These are phyloP conservation scores for Xylariaceae sp. DNA, from an alignment of 2,329 filamentous ascomycete species.

Conservation along the genomic window DNA sequence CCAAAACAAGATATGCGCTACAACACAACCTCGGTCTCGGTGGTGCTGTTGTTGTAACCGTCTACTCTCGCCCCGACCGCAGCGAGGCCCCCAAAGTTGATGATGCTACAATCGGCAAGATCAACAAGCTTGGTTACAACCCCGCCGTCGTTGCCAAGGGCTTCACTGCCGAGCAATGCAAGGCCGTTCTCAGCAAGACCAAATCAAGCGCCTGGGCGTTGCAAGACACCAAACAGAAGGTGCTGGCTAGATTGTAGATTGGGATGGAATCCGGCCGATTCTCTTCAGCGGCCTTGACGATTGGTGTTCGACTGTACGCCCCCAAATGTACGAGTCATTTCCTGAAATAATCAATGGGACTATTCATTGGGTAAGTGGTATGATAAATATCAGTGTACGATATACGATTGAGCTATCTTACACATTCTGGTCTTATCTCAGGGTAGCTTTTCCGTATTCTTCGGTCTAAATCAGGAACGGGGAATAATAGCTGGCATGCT, in stretches of 20 bases:
- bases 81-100: slow-evolving; percentile 55
- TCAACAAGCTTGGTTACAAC: slow-evolving; percentile 77
- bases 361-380: neutral
- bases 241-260: slow-evolving; percentile 60
- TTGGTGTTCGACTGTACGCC: neutral
- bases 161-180: slow-evolving; percentile 73
- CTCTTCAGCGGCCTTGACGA: neutral
- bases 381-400: no score
- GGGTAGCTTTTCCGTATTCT: neutral
- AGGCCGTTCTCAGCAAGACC: slow-evolving; percentile 63
- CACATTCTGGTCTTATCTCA: neutral
- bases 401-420: neutral
- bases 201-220: slow-evolving; percentile 67
- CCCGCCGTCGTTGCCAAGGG: slow-evolving; percentile 85
- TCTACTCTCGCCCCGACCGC: slow-evolving; percentile 82
- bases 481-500: neutral
- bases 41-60: slow-evolving; percentile 82
- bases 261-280: neutral
- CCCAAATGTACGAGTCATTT: neutral
- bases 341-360: neutral
- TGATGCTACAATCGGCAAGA: slow-evolving; percentile 58
- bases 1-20: slow-evolving; percentile 65
- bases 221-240: slow-evolving; percentile 67
- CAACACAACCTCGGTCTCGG: slow-evolving; percentile 94
- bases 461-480: neutral